Evolutionary conservation across 2,329 filamentous ascomycete species (phyloP).

Genomic region (Davidsoniella eucalypti): DNA sequence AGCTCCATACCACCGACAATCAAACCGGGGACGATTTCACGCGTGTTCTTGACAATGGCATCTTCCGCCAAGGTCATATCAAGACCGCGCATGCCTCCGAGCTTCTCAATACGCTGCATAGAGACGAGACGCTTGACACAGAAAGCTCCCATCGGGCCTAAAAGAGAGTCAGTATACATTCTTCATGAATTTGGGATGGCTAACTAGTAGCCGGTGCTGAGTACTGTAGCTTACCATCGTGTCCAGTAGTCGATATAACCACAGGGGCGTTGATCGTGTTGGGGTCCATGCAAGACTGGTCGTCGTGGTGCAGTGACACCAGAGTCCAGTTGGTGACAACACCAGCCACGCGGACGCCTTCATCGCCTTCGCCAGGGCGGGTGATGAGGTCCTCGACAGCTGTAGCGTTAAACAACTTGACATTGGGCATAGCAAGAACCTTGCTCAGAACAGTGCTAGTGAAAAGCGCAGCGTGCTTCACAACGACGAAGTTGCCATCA

Average conservation of each 20-base stretch:
- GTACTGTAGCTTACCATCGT: slow-evolving; percentile 42
- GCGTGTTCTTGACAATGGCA: slow-evolving; percentile 80
- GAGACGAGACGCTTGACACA: slow-evolving; percentile 77
- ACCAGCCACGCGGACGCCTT: slow-evolving; percentile 56
- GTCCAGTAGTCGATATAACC: slow-evolving; percentile 77
- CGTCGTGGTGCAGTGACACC: slow-evolving; percentile 71
- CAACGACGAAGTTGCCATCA: slow-evolving; percentile 75
- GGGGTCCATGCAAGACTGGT: slow-evolving; percentile 91
- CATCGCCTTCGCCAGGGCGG: slow-evolving; percentile 37
- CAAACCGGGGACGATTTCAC: slow-evolving; percentile 72
- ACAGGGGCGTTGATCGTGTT: slow-evolving; percentile 91
- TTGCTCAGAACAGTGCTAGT: slow-evolving; percentile 73
- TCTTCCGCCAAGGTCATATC: slow-evolving; percentile 90
- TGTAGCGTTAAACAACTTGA: slow-evolving; percentile 94
- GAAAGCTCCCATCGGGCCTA: slow-evolving; percentile 70
- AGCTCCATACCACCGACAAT: slow-evolving; percentile 94
- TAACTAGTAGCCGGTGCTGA: slow-evolving; percentile 15
- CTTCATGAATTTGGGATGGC: background rate
- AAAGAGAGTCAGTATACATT: slow-evolving; percentile 7
- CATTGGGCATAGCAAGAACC: slow-evolving; percentile 71
- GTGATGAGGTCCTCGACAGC: slow-evolving; percentile 87
- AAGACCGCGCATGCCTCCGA: slow-evolving; percentile 82
- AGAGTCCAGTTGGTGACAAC: slow-evolving; percentile 96
- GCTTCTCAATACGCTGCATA: slow-evolving; percentile 68
- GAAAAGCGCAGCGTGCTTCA: slow-evolving; percentile 87